Evolutionary conservation across 164 flowering plant genomes (phyloP), one percentile per base, ranked within the genome.

Genomic region (Vitis amurensis): DNA sequence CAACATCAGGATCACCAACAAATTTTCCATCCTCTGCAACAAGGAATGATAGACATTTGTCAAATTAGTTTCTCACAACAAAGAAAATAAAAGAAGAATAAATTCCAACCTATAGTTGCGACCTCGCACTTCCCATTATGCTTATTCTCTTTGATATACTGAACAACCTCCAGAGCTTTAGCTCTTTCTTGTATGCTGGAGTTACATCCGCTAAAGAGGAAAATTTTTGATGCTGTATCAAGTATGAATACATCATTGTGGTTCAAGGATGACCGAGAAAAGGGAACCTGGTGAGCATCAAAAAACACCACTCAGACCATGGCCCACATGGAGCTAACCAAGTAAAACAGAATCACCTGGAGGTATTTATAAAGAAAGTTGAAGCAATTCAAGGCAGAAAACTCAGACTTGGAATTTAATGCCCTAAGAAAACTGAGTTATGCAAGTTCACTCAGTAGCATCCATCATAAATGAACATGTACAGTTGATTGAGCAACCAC

Each of bases 111-210:
- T 72, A 89, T 75, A 62, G 90, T 74, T 29, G 86, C 89, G 75
- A 89, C 79, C 19, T 83, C 83, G 72, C 91, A 86, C 19, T 77
- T 83, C 65, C 88, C 87, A 64, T 58, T 50, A 67, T 89, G 94
- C 71, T 82, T 83, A 63, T 74, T 77, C 44, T 89, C 94, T 55
- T 85, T 86, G 59, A 89, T 82, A 74, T 84, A 87, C 71, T 87
- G 80, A 72, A 85, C 88, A 72, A 89, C 94, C 68, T 89, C 94
- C 80, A 89, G 80, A 63, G 89, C 90, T 80, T 86, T 89, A 55
- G 94, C 91, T 75, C 91, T 80, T 75, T 89, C 91, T 77, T 87
- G 94, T 63, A 81, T 78, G 74, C 78, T 80, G 56, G 94, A 86
- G 69, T 89, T 83, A 82, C 86, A 86, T 2, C 94, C 94, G 70